These are phyloP conservation scores for Hemileccinum rubropunctum DNA, from an alignment of 768 basidiomycete genomes.

Conservation along the genomic window DNA sequence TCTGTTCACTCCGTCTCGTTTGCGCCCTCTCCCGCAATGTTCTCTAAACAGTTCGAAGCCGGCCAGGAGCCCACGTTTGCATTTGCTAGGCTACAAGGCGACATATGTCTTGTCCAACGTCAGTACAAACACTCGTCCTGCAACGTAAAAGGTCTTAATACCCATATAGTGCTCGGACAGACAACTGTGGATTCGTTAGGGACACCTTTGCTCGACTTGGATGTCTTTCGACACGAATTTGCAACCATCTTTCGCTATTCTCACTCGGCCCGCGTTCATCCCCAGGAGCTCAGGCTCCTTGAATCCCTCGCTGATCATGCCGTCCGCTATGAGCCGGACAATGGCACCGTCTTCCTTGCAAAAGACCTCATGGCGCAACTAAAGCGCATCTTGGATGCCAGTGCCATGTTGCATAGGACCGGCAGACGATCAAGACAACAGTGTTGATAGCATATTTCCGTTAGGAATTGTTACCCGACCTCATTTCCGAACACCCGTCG, in stretches of 20 bases:
- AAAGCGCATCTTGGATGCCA: conserved; percentile 28
- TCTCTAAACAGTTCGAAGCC: conserved; percentile 14
- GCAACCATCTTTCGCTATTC: conserved; percentile 61
- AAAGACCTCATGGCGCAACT: conserved; percentile 37
- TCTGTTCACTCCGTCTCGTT: conserved; percentile 20
- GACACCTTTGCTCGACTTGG: conserved; percentile 17
- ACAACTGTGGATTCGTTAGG: conserved; percentile 13
- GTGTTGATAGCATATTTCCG: conserved; percentile 5
- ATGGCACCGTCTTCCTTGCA: conserved; percentile 57
- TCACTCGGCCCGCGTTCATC: conserved; percentile 42
- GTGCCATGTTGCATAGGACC: conserved; percentile 12
- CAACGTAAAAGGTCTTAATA: background rate
- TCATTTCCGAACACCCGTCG: background rate
- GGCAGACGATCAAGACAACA: conserved; percentile 11
- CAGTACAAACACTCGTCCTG: background rate
- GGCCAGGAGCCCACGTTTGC: conserved; percentile 34
- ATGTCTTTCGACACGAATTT: conserved; percentile 49
- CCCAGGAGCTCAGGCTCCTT: conserved; percentile 44
- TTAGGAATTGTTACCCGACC: background rate
- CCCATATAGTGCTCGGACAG: conserved; percentile 14
- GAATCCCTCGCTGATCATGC: conserved; percentile 48
- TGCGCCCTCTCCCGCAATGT: conserved; percentile 13
- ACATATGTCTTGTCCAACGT: conserved; percentile 32
- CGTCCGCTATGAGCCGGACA: conserved; percentile 56
- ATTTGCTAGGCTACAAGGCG: conserved; percentile 26